A percentile compares a stretch with the other conserved stretches of the same genome.
Conservation (phyloP, 192 early-diverging fungal genomes). For the Gigaspora rosea region DNA sequence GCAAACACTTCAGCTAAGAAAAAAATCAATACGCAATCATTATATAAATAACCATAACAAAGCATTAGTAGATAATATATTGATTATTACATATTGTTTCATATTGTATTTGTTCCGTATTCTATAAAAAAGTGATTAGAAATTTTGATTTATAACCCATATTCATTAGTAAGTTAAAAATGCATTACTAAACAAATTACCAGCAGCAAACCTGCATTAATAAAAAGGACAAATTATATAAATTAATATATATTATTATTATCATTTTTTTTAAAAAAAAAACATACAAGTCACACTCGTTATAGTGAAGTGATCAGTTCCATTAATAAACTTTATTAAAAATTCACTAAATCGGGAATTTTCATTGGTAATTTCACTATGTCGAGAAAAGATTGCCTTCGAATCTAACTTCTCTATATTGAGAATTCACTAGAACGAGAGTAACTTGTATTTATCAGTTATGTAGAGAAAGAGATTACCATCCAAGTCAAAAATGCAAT, state of each 20-base stretch:
- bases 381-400: too few species aligned
- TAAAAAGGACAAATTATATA: background rate
- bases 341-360: too few species aligned
- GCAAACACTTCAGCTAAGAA: slow-evolving; percentile 64
- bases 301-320: background rate
- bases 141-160: background rate
- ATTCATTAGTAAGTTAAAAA: background rate
- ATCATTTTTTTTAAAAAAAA: background rate
- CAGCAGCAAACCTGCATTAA: background rate
- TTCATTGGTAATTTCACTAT: too few species aligned
- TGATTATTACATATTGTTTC: background rate
- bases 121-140: background rate
- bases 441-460: too few species aligned
- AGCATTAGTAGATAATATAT: background rate
- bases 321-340: too few species aligned
- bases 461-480: background rate
- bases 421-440: too few species aligned
- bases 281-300: background rate
- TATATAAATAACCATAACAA: background rate
- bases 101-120: background rate
- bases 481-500: slow-evolving; percentile 27
- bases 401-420: too few species aligned
- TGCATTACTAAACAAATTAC: background rate
- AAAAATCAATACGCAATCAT: background rate
- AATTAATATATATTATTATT: background rate